Base-by-base conservation (phyloP, 2,329 filamentous ascomycete species). In the Xylaria sp. region DNA sequence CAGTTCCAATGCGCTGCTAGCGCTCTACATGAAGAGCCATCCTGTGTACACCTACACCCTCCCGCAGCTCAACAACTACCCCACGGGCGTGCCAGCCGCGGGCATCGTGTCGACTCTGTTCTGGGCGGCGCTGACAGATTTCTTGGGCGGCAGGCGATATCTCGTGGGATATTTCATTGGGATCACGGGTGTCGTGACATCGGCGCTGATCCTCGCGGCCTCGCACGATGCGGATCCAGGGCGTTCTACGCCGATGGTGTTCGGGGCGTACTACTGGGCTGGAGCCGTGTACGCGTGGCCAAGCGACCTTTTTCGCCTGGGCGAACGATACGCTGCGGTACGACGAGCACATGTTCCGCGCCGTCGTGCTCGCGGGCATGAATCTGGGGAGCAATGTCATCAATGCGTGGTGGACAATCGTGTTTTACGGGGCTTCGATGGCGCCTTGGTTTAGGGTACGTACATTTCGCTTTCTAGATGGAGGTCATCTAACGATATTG, bases 241-340 rank as follows among this genome's bases (percentile, higher is more conserved):
- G 0, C 52, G 50, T 0, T 83, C 81, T 2, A 88, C 85, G 0
- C 71, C 81, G 0, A 78, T 84, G 1, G 82, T 87, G 0, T 89
- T 92, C 64, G 87, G 74, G 0, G 87, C 88, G 3, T 91, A 90
- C 68, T 91, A 91, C 73, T 89, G 86, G 84, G 87, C 88, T 0
- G 89, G 89, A 0, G 79, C 83, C 3, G 87, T 91, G 0, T 92
- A 92, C 67, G 89, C 89, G 0, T 90, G n/a, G 89, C 69, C 89
- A 92, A 74, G 88, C 89, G 0, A 89, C 87, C 0, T 91, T 92
- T 68, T 92, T 92, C 67, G 89, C 89, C 0, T 92, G 89, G 89
- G 89, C 87, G 21, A 92, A 92, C 68, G 89, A 91, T 69, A 85
- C 87, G 2, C 84, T 90, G 78, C 81, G 87, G 7, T 83, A 84